Conservation (phyloP, 306 rosid genomes). For the Alnus glutinosa region DNA sequence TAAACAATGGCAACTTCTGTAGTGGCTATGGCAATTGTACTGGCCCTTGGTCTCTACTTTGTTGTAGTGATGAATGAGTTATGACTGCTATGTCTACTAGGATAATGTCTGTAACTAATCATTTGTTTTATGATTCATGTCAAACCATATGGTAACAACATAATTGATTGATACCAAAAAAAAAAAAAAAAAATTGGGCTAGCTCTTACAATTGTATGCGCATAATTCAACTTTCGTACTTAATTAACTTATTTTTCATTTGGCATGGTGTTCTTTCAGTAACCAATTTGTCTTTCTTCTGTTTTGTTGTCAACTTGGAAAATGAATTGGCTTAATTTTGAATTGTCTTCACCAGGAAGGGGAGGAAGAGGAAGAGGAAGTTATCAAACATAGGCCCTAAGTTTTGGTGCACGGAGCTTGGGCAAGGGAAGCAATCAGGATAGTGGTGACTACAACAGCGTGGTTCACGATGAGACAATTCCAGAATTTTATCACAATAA, state of each 20-base stretch:
- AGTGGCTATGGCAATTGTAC: background rate
- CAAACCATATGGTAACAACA: background rate
- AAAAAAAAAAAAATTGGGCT: background rate
- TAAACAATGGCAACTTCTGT: background rate
- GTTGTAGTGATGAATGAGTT: background rate
- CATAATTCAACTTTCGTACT: background rate
- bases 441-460: conserved; percentile 54
- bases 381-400: conserved; percentile 63
- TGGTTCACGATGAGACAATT: conserved; percentile 60
- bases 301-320: background rate
- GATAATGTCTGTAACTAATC: background rate
- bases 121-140: background rate
- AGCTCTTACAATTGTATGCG: background rate
- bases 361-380: conserved; percentile 84
- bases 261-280: background rate
- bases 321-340: background rate
- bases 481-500: too few relatives aligned
- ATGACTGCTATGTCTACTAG: too few relatives aligned
- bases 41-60: background rate
- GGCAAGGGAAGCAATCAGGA: conserved; percentile 72
- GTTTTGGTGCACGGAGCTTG: conserved; percentile 58
- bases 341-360: conserved; percentile 52
- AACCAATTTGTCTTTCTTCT: background rate
- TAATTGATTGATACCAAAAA: background rate
- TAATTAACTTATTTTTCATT: background rate